Base-by-base conservation (phyloP, 306 rosid genomes). In the Boehmeria nivea region DNA sequence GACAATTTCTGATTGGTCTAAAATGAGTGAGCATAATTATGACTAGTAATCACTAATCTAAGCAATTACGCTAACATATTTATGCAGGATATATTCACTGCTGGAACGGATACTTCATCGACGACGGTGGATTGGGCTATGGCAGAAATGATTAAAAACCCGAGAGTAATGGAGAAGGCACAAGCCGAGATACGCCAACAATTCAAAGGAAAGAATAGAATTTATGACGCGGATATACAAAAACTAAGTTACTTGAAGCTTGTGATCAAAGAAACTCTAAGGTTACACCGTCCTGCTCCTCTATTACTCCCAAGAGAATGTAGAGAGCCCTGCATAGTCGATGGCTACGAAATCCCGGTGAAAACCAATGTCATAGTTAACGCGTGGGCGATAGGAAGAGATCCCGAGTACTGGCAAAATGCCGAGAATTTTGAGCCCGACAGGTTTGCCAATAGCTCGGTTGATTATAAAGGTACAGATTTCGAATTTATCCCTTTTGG, bases 361-460 rank as follows among this genome's bases (percentile, higher is more conserved):
- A 1, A 18, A 6, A 40, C 52, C 14, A 46, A 3, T 8, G 52
- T 46, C 52, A 21, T 46, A 2, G 1, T 46, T 6, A 46, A 46
- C n/a, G 52, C 52, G 12, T 46, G 51, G 27, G 51, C 27, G 1
- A 21, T 46, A 2, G 51, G 51, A 18, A 46, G 51, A 11, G 51
- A 46, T 21, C 51, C 25, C 25, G n/a, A 46, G 23, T 11, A 46
- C 51, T 20, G 51, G 13, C 21, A n/a, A n/a, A n/a, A 55, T 55
- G 45, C 47, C 15, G 46, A 55, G 46, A 36, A 26, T 12, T 37
- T 55, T 14, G 9, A 33, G 6, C 60, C 60, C 6, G 60, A 55
- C 27, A 36, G 46, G 18, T 55, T 55, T 36, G 60, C 12, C 8
- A 16, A 33, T 4, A 54, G 25, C n/a, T 55, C 60, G 14, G 36